Evolutionary conservation across 2,329 filamentous ascomycete species (phyloP).

Genomic region (Sclerotinia sclerotiorum): DNA sequence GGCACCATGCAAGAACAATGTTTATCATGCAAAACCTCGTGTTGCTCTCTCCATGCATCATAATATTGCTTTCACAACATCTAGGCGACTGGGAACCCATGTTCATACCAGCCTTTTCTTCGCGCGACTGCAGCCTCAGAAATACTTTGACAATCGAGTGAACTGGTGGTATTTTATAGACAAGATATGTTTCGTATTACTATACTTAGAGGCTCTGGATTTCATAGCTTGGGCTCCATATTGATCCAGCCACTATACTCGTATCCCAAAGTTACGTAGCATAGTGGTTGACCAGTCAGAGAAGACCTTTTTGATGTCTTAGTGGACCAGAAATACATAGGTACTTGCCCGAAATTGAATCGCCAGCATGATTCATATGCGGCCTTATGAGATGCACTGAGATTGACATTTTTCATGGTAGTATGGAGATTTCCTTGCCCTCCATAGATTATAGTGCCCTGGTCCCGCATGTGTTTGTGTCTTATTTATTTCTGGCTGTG

Average conservation of each 20-base stretch:
- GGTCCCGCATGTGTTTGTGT: constrained; percentile 21
- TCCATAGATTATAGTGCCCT: constrained; percentile 8
- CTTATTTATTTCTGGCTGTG: constrained; percentile 12
- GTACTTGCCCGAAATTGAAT: constrained; percentile 18
- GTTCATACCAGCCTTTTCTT: constrained; percentile 15
- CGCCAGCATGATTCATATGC: constrained; percentile 13
- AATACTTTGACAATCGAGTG: neutral
- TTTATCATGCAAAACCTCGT: constrained; percentile 22
- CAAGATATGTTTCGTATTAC: constrained; percentile 4
- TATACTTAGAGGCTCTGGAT: neutral
- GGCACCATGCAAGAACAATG: constrained; percentile 12
- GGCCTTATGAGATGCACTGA: constrained; percentile 10
- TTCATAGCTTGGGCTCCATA: neutral
- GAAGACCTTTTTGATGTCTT: neutral
- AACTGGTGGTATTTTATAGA: neutral
- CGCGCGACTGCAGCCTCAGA: neutral
- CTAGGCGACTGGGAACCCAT: constrained; percentile 18
- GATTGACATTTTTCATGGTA: neutral
- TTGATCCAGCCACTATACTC: neutral
- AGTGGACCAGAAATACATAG: constrained; percentile 6
- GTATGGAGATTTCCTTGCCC: constrained; percentile 9
- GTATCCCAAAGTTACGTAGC: constrained; percentile 17
- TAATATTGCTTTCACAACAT: constrained; percentile 23
- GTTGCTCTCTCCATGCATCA: constrained; percentile 20
- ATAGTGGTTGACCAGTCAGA: constrained; percentile 11